Percentiles rank a stretch among this genome's conserved stretches.
These are phyloP conservation scores for Suillus brevipes DNA, from an alignment of 768 basidiomycete genomes.

Conservation along the genomic window DNA sequence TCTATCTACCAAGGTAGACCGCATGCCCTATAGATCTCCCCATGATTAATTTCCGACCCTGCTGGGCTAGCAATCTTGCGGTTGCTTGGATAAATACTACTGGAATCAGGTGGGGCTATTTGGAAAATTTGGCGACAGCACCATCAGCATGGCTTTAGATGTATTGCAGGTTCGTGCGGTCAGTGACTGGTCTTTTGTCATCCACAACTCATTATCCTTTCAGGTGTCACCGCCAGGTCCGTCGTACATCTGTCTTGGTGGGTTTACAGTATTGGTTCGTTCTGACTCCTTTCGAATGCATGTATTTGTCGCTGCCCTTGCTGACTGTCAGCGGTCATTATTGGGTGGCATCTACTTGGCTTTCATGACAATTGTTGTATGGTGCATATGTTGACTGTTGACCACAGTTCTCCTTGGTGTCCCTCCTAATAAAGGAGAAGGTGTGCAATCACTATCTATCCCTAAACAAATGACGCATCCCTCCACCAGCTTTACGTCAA, in stretches of 20 bases:
- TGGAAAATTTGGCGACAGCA: background rate
- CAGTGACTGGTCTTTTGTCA: background rate
- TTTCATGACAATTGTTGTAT: background rate
- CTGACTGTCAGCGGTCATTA: background rate
- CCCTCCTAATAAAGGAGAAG: slow-evolving; percentile 80
- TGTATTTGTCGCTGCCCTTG: background rate
- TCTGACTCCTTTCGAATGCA: background rate
- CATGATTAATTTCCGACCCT: background rate
- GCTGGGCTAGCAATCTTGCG: background rate
- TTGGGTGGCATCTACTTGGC: background rate
- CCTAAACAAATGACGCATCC: background rate
- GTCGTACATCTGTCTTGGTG: slow-evolving; percentile 65
- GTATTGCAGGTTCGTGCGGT: slow-evolving; percentile 27
- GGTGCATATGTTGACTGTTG: background rate
- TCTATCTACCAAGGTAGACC: background rate
- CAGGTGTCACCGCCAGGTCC: slow-evolving; percentile 55
- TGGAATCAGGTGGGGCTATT: background rate
- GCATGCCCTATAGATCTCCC: background rate
- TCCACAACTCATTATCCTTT: slow-evolving; percentile 22
- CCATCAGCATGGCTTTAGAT: slow-evolving; percentile 19
- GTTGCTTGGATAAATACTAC: background rate
- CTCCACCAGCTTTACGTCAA: slow-evolving; percentile 77
- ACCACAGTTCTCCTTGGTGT: slow-evolving; percentile 77
- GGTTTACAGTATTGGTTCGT: slow-evolving; percentile 49
- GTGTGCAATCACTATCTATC: slow-evolving; percentile 35